Evolutionary conservation across 2,329 filamentous ascomycete genomes (phyloP), one percentile per base, ranked within the genome.

Genomic region (Xylaria sp.): DNA sequence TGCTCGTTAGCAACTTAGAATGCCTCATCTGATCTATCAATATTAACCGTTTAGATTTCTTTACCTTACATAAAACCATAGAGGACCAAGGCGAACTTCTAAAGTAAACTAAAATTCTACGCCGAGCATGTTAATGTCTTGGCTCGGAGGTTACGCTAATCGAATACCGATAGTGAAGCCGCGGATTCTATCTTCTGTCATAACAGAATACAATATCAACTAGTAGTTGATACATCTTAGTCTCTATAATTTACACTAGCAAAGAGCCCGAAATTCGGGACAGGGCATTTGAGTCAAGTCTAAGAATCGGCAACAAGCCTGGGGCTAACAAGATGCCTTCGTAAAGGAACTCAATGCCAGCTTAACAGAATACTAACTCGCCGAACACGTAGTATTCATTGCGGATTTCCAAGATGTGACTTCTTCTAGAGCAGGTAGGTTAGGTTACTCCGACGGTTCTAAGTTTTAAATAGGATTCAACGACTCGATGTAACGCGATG

Each of bases 11-110:
- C 48, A 15, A 23, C 38, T 54, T 42, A 20, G 33, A 44, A 42
- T 53, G 11, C 40, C 51, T 58, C 57, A 51, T 62, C 46, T 59
- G 44, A 62, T 40, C 49, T 56, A 15, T 38, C 51, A 53, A 26
- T 26, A 38, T 54, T n/a, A 44, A 31, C 36, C 61, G 64, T 28
- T 53, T 28, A 17, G 36, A 26, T 56, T 48, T 57, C 31, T 44
- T 11, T 23, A 38, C 28, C 28, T 54, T 26, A 7, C 33, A n/a
- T 42, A 7, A 38, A 46, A 38, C 44, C 28, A 4, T 33, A 40
- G n/a, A 40, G 23, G 38, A 10, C 23, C 31, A 13, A 28, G 38
- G 7, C 38, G n/a, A 42, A 54, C 28, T 31, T 20, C n/a, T 23
- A n/a, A 38, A 6, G 31, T 42, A 33, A 53, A 44, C 54, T 51